Conservation (phyloP, 2,329 filamentous ascomycete genomes). For the Botryosphaeria agaves region DNA sequence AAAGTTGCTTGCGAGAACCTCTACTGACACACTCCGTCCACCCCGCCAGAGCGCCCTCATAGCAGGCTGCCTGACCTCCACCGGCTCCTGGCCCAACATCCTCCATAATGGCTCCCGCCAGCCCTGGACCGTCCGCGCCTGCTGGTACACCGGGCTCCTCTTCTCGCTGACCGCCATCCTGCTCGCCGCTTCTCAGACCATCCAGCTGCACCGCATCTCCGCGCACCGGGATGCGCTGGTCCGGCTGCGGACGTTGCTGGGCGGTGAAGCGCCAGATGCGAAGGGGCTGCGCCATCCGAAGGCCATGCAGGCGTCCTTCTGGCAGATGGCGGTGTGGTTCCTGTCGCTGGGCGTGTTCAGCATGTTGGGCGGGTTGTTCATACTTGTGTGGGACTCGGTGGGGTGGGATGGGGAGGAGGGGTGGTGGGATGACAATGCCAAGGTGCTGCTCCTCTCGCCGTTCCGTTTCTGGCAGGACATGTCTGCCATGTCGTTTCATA, state of each 20-base stretch:
- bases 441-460: not conserved
- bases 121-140: slow-evolving; percentile 23
- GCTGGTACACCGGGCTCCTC: slow-evolving; percentile 26
- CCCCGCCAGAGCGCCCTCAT: slow-evolving; percentile 16
- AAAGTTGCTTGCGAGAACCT: not conserved
- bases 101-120: slow-evolving; percentile 17
- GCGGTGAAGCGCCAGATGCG: slow-evolving; percentile 6
- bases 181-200: slow-evolving; percentile 23
- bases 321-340: slow-evolving; percentile 21
- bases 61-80: slow-evolving; percentile 23
- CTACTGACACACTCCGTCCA: not conserved
- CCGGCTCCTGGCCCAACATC: slow-evolving; percentile 25
- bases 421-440: slow-evolving; percentile 11
- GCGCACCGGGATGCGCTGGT: slow-evolving; percentile 20
- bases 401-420: slow-evolving; percentile 7
- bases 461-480: not conserved
- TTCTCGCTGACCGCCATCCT: slow-evolving; percentile 34
- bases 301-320: slow-evolving; percentile 15
- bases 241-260: slow-evolving; percentile 18
- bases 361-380: slow-evolving; percentile 21
- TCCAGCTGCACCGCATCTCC: slow-evolving; percentile 24
- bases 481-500: too few relatives aligned
- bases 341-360: slow-evolving; percentile 15
- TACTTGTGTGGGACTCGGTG: slow-evolving; percentile 20
- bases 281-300: slow-evolving; percentile 10